These are phyloP conservation scores for Lecanicillium sp. DNA, from an alignment of 2,329 filamentous ascomycete species.

Conservation along the genomic window DNA sequence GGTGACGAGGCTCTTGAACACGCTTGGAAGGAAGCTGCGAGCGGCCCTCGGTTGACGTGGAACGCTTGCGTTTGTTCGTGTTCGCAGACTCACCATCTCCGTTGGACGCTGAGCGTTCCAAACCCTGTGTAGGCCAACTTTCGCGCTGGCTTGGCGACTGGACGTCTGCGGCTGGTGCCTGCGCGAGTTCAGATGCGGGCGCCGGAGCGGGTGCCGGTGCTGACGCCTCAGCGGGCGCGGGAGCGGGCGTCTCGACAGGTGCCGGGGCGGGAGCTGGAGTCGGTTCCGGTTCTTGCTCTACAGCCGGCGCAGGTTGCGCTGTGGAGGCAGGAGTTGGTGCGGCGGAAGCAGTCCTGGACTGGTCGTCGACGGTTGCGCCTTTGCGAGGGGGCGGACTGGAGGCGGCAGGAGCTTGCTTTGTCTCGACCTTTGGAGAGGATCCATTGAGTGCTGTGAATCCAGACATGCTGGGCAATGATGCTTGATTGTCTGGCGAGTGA, in stretches of 20 bases:
- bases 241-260: neutral
- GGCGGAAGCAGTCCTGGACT: neutral
- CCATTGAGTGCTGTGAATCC: constrained; percentile 49
- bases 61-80: constrained; percentile 64
- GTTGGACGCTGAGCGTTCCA: constrained; percentile 37
- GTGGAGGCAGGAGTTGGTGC: neutral
- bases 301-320: neutral
- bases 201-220: constrained; percentile 18
- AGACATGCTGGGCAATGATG: constrained; percentile 33
- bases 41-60: constrained; percentile 51
- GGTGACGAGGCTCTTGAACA: no score
- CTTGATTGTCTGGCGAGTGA: neutral
- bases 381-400: neutral
- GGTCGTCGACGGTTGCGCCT: neutral
- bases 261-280: neutral
- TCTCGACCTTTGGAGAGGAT: constrained; percentile 35
- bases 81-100: constrained; percentile 40
- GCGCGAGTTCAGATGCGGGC: no score
- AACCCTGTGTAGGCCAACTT: constrained; percentile 34
- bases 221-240: neutral
- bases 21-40: constrained; percentile 28
- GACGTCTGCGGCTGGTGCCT: constrained; percentile 22
- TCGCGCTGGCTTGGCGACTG: constrained; percentile 29
- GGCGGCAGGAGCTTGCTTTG: neutral
- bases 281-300: constrained; percentile 5